Percentiles rank a stretch among this genome's conserved stretches.
These are phyloP conservation scores for Dalbergia cochinchinensis DNA, from an alignment of 306 rosid genomes.

Conservation along the genomic window DNA sequence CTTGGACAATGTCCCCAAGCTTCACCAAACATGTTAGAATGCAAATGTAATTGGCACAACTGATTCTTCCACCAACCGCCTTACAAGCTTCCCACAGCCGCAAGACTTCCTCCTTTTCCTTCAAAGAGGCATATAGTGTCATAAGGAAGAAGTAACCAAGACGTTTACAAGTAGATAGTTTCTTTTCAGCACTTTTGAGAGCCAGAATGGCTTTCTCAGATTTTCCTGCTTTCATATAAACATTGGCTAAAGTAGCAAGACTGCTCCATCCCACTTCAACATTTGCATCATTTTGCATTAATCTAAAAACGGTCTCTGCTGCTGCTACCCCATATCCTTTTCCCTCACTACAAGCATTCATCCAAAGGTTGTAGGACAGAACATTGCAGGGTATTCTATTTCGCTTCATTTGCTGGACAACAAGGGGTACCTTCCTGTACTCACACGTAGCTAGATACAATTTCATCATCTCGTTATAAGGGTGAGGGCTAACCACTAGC, in stretches of 20 bases:
- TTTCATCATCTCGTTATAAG: constrained; percentile 91
- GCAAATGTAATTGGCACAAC: constrained; percentile 80
- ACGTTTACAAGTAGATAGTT: constrained; percentile 61
- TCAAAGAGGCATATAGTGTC: constrained; percentile 72
- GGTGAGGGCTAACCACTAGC: constrained; percentile 66
- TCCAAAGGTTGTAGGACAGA: constrained; percentile 89
- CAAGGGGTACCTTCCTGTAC: constrained; percentile 71
- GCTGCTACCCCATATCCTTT: constrained; percentile 57
- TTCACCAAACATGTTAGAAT: constrained; percentile 71
- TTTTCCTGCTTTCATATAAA: constrained; percentile 65
- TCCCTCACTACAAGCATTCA: constrained; percentile 67
- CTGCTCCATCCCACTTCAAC: constrained; percentile 93
- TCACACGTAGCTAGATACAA: constrained; percentile 71
- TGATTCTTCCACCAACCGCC: constrained; percentile 66
- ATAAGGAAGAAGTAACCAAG: constrained; percentile 87
- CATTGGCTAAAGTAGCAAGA: constrained; percentile 72
- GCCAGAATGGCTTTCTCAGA: constrained; percentile 64
- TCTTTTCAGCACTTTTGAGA: constrained; percentile 68
- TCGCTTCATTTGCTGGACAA: constrained; percentile 70
- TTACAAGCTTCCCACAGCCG: constrained; percentile 80
- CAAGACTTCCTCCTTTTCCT: constrained; percentile 68
- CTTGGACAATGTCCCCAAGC: constrained; percentile 67
- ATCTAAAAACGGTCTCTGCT: constrained; percentile 64
- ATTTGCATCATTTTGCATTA: constrained; percentile 67
- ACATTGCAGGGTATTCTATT: constrained; percentile 68